These are phyloP conservation scores for Vigna hirtella DNA, from an alignment of 306 rosid species.

Conservation along the genomic window DNA sequence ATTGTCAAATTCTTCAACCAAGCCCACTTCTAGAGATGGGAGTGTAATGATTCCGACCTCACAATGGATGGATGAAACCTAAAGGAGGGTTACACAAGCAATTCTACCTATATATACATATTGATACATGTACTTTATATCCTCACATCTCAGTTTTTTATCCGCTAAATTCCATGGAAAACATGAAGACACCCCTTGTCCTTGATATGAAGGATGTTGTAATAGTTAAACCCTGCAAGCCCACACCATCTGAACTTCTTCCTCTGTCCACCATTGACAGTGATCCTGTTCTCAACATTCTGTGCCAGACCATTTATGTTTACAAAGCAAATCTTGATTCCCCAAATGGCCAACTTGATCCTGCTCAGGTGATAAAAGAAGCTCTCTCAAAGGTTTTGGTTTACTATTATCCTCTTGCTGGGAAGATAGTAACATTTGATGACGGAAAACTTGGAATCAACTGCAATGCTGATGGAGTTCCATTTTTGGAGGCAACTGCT, in stretches of 20 bases:
- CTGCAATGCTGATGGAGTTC: conserved; percentile 54
- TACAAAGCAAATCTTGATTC: conserved; percentile 34
- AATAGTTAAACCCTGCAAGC: conserved; percentile 47
- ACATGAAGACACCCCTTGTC: not conserved
- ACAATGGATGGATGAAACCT: conserved; percentile 35
- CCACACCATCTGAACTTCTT: conserved; percentile 42
- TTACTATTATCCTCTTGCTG: conserved; percentile 58
- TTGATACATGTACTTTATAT: conserved; percentile 17
- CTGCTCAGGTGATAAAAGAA: conserved; percentile 44
- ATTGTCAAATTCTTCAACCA: conserved; percentile 42
- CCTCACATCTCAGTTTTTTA: conserved; percentile 14
- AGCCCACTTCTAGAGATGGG: conserved; percentile 43
- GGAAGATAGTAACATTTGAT: conserved; percentile 38
- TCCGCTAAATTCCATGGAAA: conserved; percentile 32
- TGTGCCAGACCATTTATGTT: conserved; percentile 43
- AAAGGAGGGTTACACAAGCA: conserved; percentile 4
- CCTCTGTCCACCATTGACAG: conserved; percentile 53
- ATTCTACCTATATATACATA: conserved; percentile 30
- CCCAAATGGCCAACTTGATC: conserved; percentile 32
- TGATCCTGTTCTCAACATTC: not conserved
- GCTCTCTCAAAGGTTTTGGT: conserved; percentile 54
- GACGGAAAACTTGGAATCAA: conserved; percentile 50
- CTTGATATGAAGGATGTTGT: conserved; percentile 36
- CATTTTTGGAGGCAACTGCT: conserved; percentile 50
- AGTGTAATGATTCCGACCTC: conserved; percentile 44